Evolutionary conservation across 176 grass and related monocot genomes (phyloP).

Genomic region (Pharus latifolius): DNA sequence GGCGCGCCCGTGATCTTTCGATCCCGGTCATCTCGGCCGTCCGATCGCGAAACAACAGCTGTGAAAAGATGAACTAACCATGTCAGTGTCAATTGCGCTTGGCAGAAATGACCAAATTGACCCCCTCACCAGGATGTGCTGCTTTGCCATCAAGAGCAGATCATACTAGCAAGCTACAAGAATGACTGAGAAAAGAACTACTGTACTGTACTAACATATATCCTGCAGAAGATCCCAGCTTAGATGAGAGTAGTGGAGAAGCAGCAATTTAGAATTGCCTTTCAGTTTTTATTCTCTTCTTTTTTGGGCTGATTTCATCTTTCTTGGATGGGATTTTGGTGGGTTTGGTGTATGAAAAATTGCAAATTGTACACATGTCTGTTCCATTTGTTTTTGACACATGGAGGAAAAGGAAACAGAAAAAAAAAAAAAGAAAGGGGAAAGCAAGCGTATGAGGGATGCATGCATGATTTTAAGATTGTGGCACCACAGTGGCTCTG

Average conservation of each 20-base stretch:
- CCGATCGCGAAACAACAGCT: neutral
- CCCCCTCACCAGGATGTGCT: conserved; percentile 16
- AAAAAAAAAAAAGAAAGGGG: neutral
- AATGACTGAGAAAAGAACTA: conserved; percentile 3
- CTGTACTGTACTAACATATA: conserved; percentile 43
- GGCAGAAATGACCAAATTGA: conserved; percentile 42
- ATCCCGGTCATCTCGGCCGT: conserved; percentile 13
- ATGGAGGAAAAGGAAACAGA: neutral
- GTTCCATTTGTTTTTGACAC: conserved; percentile 24
- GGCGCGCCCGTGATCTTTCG: conserved; percentile 84
- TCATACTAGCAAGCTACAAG: neutral
- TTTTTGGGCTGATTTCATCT: conserved; percentile 26
- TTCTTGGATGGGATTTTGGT: conserved; percentile 26
- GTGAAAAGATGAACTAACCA: conserved; percentile 8
- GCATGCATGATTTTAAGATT: conserved; percentile 40
- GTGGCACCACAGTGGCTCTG: conserved; percentile 40
- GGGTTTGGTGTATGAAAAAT: conserved; percentile 42
- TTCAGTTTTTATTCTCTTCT: conserved; percentile 25
- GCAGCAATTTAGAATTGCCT: conserved; percentile 19
- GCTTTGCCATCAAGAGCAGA: conserved; percentile 16
- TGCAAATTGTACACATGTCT: conserved; percentile 66
- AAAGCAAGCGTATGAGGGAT: conserved; percentile 8
- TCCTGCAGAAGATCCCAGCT: conserved; percentile 35
- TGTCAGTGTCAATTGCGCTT: conserved; percentile 33
- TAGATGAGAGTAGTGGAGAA: conserved; percentile 34